phyloP scores from a whole-genome alignment of 441 rosid genomes.

The Rhodomyrtus psidioides region DNA sequence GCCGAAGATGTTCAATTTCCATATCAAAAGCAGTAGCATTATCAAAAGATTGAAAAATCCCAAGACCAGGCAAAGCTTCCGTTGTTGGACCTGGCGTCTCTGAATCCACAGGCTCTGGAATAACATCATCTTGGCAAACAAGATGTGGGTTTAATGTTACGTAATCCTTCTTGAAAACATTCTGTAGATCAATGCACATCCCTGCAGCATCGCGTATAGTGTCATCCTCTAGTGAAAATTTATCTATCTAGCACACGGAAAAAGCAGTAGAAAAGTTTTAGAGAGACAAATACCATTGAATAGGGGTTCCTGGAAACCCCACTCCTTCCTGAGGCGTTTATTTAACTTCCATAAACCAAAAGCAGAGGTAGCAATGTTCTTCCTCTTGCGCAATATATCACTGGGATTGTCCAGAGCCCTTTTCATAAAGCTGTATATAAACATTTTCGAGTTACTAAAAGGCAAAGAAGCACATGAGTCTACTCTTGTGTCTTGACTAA shows the following conservation, averaged over 20 bases:
- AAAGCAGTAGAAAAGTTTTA: no score
- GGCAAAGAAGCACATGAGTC: background rate
- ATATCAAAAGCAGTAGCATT: conserved; percentile 18
- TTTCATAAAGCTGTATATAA: conserved; percentile 40
- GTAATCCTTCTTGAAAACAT: conserved; percentile 28
- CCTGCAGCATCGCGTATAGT: conserved; percentile 23
- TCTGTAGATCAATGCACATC: conserved; percentile 28
- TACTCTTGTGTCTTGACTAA: background rate
- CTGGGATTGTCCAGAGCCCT: conserved; percentile 45
- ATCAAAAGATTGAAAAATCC: background rate
- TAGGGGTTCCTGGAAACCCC: conserved; percentile 37
- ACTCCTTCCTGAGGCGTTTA: conserved; percentile 41
- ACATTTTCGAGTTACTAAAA: no score
- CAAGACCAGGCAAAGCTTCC: background rate
- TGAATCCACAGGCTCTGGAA: conserved; percentile 11
- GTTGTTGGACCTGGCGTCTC: conserved; percentile 18
- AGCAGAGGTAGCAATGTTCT: conserved; percentile 29
- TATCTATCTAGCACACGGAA: no score
- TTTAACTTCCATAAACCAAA: conserved; percentile 49
- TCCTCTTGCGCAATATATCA: conserved; percentile 45
- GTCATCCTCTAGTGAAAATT: no score
- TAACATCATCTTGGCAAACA: conserved; percentile 25
- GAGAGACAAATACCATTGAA: conserved; percentile 31
- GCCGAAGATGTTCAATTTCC: conserved; percentile 35
- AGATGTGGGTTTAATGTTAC: conserved; percentile 35